These are phyloP conservation scores for Pontederia crassipes DNA, from an alignment of 176 grass and related monocot species.

Conservation along the genomic window DNA sequence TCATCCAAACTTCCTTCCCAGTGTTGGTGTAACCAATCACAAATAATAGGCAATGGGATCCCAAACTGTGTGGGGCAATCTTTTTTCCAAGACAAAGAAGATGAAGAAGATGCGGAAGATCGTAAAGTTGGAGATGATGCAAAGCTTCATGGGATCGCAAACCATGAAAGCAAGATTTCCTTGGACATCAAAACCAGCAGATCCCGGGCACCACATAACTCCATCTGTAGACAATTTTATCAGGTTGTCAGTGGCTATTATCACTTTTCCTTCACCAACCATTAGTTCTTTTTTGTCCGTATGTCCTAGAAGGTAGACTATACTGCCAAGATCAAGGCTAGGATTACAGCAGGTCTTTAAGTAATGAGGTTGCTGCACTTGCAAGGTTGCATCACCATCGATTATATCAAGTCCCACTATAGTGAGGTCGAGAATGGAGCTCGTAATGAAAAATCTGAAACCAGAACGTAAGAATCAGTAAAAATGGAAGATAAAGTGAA, in stretches of 20 bases:
- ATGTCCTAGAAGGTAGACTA: conserved; percentile 67
- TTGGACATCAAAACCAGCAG: conserved; percentile 82
- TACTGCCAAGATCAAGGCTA: conserved; percentile 56
- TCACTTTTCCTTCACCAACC: conserved; percentile 72
- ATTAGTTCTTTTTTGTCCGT: conserved; percentile 43
- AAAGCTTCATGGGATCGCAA: conserved; percentile 90
- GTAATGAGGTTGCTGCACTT: conserved; percentile 49
- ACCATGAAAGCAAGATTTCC: conserved; percentile 93
- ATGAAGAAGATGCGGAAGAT: conserved; percentile 57
- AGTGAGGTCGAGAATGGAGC: conserved; percentile 86
- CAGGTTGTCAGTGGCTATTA: conserved; percentile 81
- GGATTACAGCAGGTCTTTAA: conserved; percentile 78
- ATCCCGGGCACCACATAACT: conserved; percentile 59
- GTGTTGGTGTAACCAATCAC: conserved; percentile 87
- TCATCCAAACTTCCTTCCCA: conserved; percentile 93
- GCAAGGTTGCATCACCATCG: conserved; percentile 36
- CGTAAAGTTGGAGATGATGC: conserved; percentile 67
- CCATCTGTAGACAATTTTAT: conserved; percentile 58
- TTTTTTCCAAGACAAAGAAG: conserved; percentile 51
- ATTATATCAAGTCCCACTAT: conserved; percentile 75
- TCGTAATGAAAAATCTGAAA: conserved; percentile 90
- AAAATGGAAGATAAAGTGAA: no score
- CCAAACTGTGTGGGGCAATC: conserved; percentile 69
- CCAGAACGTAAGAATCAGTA: neutral
- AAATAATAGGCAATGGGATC: conserved; percentile 63